A percentile compares a stretch with the other conserved stretches of the same genome.
Evolutionary conservation across 352 stramenopile genomes (phyloP).

Genomic region (Pythium periplocum): DNA sequence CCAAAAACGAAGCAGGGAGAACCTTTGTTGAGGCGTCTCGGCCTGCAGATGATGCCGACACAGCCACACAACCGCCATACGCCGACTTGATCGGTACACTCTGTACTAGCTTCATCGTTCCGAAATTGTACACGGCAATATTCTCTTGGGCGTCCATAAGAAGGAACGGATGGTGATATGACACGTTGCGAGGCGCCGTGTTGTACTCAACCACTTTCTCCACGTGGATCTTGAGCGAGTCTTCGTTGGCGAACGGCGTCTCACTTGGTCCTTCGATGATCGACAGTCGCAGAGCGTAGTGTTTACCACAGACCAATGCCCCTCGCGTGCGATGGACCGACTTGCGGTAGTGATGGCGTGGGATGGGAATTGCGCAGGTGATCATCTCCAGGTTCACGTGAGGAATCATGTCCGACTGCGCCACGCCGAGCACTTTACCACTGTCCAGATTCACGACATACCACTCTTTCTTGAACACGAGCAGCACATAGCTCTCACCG

Average conservation of each 20-base stretch:
- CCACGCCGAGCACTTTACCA: constrained; percentile 32
- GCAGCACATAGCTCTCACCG: constrained; percentile 58
- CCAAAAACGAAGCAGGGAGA: constrained; percentile 20
- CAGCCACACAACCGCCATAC: constrained; percentile 28
- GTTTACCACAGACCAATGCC: constrained; percentile 56
- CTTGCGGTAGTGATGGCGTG: constrained; percentile 23
- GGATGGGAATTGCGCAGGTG: constrained; percentile 23
- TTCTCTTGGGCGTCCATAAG: constrained; percentile 53
- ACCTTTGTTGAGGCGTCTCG: constrained; percentile 8
- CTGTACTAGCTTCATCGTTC: constrained; percentile 47
- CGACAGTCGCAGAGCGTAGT: constrained; percentile 40
- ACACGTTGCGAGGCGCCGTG: constrained; percentile 27
- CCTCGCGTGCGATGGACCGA: constrained; percentile 17
- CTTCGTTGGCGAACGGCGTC: constrained; percentile 7
- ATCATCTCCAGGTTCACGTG: constrained; percentile 27
- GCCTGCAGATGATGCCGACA: constrained; percentile 1
- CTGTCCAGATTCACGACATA: constrained; percentile 60
- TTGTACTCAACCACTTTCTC: constrained; percentile 48
- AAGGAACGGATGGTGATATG: constrained; percentile 67
- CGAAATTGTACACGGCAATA: constrained; percentile 60
- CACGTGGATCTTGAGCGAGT: constrained; percentile 36
- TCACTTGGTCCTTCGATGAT: constrained; percentile 20
- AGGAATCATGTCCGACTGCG: constrained; percentile 10
- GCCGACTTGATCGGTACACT: constrained; percentile 47
- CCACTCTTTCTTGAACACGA: constrained; percentile 64